phyloP scores from a whole-genome alignment of 73 alveolate species.

The Tetrahymena borealis region DNA sequence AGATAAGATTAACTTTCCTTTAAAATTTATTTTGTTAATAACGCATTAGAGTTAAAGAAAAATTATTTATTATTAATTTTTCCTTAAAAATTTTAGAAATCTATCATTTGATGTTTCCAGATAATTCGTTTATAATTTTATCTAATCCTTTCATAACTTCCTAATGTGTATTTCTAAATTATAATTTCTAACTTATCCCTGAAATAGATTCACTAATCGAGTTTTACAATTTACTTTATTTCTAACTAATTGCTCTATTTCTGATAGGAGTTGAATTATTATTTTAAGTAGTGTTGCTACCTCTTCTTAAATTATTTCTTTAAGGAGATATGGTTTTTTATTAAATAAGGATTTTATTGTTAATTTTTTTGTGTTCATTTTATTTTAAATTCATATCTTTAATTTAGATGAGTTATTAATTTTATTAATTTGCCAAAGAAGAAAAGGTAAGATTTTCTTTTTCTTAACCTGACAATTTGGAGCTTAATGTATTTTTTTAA shows the following conservation, averaged over 20 bases:
- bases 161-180: not conserved
- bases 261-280: not conserved
- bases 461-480: not conserved
- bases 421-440: not conserved
- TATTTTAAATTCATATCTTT: too few relatives aligned
- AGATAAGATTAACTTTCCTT: too few relatives aligned
- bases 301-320: not conserved
- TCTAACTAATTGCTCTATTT: not conserved
- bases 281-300: not conserved
- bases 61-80: too few relatives aligned
- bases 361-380: too few relatives aligned
- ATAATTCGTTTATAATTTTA: not conserved
- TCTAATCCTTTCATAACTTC: not conserved
- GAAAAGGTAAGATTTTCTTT: not conserved
- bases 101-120: not conserved
- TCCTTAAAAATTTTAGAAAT: too few relatives aligned
- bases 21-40: too few relatives aligned
- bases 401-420: too few relatives aligned
- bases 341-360: not conserved
- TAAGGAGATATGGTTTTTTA: not conserved
- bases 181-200: not conserved
- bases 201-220: not conserved
- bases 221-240: not conserved
- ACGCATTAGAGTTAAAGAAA: too few relatives aligned
- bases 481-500: not conserved